These are phyloP conservation scores for Pyrenochaeta sp. DNA, from an alignment of 2,329 filamentous ascomycete species.

Conservation along the genomic window DNA sequence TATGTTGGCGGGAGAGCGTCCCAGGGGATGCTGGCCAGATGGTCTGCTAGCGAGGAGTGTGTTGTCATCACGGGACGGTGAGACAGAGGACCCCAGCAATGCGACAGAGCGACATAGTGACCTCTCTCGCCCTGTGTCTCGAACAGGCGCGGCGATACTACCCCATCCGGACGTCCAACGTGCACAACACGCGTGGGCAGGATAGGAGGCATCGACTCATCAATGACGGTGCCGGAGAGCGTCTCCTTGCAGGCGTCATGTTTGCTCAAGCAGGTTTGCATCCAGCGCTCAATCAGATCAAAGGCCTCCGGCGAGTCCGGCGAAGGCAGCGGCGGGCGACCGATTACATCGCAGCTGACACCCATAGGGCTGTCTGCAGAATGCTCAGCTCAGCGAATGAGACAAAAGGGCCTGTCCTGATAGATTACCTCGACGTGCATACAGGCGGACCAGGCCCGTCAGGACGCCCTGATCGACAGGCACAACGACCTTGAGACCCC, in stretches of 20 bases:
- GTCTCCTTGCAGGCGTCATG: constrained; percentile 25
- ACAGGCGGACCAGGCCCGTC: constrained; percentile 26
- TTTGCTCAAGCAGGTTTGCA: constrained; percentile 22
- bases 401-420: not conserved
- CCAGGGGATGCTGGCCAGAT: constrained; percentile 18
- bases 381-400: constrained; percentile 20
- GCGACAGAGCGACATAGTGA: constrained; percentile 26
- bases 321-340: constrained; percentile 20
- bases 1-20: constrained; percentile 13
- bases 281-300: constrained; percentile 26
- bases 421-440: constrained; percentile 21
- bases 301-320: constrained; percentile 35
- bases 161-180: constrained; percentile 18
- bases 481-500: constrained; percentile 24
- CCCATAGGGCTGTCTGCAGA: constrained; percentile 24
- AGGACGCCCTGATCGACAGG: constrained; percentile 28
- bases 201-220: constrained; percentile 21
- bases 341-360: constrained; percentile 27
- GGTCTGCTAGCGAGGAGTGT: constrained; percentile 13
- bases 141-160: constrained; percentile 21
- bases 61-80: constrained; percentile 32
- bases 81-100: constrained; percentile 28
- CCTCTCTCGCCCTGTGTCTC: constrained; percentile 19
- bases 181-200: constrained; percentile 30
- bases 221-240: constrained; percentile 21